These are phyloP conservation scores for Aspergillus novoparasiticus DNA, from an alignment of 2,329 filamentous ascomycete genomes.

Conservation along the genomic window DNA sequence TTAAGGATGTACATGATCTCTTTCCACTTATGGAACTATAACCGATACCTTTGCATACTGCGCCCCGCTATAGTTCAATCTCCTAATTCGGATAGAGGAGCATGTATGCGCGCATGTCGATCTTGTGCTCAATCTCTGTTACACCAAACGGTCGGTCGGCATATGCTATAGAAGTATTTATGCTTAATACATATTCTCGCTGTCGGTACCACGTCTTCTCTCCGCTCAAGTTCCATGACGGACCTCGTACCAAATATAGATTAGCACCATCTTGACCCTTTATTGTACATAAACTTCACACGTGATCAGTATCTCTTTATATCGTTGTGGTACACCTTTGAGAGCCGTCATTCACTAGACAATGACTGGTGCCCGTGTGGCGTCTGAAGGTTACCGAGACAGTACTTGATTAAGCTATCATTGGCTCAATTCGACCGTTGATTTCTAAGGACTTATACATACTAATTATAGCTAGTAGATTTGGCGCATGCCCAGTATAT, in stretches of 20 bases:
- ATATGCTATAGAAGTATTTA: neutral
- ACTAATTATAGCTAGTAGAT: too few species aligned
- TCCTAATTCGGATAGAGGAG: neutral
- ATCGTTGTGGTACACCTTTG: neutral
- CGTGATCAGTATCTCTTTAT: neutral
- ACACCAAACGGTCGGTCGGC: neutral
- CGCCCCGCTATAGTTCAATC: neutral
- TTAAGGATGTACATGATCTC: neutral
- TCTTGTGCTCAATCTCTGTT: neutral
- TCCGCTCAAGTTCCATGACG: neutral
- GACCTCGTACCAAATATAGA: neutral
- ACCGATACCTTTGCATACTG: neutral
- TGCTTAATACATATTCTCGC: neutral
- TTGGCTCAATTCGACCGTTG: too few species aligned
- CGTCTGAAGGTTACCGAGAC: too few species aligned
- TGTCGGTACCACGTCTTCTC: neutral
- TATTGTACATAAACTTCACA: neutral
- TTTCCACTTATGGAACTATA: neutral
- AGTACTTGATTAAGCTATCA: too few species aligned
- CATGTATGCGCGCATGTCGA: neutral
- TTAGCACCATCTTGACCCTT: neutral
- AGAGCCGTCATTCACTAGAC: neutral
- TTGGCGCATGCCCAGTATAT: too few species aligned
- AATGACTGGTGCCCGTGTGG: neutral
- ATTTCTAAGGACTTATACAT: too few species aligned